These are phyloP conservation scores for Knufia petricola DNA, from an alignment of 2,329 filamentous ascomycete genomes.

Conservation along the genomic window DNA sequence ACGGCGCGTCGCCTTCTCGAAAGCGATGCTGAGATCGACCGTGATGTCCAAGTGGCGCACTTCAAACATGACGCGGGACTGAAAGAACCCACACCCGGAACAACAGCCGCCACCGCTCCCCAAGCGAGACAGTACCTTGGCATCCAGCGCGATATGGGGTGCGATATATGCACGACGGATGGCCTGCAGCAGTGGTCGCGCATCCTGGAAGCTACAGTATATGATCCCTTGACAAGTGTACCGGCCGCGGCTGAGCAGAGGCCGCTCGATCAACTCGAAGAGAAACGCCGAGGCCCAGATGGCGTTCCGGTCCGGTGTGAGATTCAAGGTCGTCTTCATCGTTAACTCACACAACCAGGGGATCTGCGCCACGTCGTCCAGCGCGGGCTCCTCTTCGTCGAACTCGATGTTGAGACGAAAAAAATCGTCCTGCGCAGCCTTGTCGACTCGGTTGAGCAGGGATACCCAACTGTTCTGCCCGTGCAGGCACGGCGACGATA, in stretches of 20 bases:
- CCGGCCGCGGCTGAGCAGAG: conserved; percentile 8
- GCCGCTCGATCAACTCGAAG: conserved; percentile 20
- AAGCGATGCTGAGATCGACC: conserved; percentile 5
- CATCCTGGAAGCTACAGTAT: conserved; percentile 14
- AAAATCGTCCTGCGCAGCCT: not conserved
- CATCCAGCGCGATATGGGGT: conserved; percentile 7
- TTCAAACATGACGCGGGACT: conserved; percentile 13
- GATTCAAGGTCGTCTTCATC: conserved; percentile 11
- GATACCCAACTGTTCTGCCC: conserved; percentile 11
- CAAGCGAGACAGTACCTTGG: conserved; percentile 7
- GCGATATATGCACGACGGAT: conserved; percentile 12
- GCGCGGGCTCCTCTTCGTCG: conserved; percentile 10
- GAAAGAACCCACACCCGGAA: conserved; percentile 18
- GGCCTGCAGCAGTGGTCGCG: conserved; percentile 10
- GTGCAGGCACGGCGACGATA: conserved; percentile 21
- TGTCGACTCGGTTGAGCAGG: conserved; percentile 7
- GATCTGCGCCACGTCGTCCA: conserved; percentile 11
- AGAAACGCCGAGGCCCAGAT: conserved; percentile 18
- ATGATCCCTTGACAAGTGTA: conserved; percentile 20
- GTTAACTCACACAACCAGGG: conserved; percentile 1
- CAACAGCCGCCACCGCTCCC: conserved; percentile 15
- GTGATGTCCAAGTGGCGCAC: conserved; percentile 14
- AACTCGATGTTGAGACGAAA: conserved; percentile 15
- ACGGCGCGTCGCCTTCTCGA: not conserved
- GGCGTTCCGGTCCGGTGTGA: conserved; percentile 13